Evolutionary conservation across 2,329 filamentous ascomycete genomes (phyloP), one percentile per base, ranked within the genome.

Genomic region (Diplodia intermedia): DNA sequence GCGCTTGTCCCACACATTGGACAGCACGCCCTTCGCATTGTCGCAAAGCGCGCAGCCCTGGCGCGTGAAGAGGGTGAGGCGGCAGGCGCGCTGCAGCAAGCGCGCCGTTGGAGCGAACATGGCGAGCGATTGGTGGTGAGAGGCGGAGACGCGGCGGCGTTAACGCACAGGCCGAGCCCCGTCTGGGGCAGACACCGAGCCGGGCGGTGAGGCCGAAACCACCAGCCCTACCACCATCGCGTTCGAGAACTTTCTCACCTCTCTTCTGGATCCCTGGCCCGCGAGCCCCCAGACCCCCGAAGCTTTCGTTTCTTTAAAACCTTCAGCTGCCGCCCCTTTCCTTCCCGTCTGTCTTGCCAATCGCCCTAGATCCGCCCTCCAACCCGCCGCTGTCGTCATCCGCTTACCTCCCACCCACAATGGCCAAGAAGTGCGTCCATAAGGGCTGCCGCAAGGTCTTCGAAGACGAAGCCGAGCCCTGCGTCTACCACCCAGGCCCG

Each of bases 361-460:
- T 50, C 53, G 33, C 43, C 38, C 26, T 6, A 56, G 2, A 36
- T 20, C 29, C 6, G 43, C 63, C 11, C 40, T 33, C 26, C 29
- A 47, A 33, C 8, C 23, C 40, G 15, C 57, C 38, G 9, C 57
- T 20, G 49, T 26, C 49, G 18, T 26, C 8, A 33, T 5, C 4
- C 20, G 12, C 33, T 14, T 52, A 50, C 33, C 47, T n/a, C 49
- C 3, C 47, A 23, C 23, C 66, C 36, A 52, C 50, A 43, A 92
- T 92, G 89, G 84, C 90, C 68, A 87, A 89, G 75, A 98, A 97
- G 83, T 99, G 95, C 80, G 93, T 97, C 69, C 95, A 97, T 83
- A 94, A 97, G 81, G 93, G 94, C 79, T 99, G 95, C 81, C 93
- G 91, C 75, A 98, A 97, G 85, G 81, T 85, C 71, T 98, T 93